A percentile compares a stretch with the other conserved stretches of the same genome.
Evolutionary conservation across 768 basidiomycete genomes (phyloP).

Genomic region (Crassisporium funariophilum): DNA sequence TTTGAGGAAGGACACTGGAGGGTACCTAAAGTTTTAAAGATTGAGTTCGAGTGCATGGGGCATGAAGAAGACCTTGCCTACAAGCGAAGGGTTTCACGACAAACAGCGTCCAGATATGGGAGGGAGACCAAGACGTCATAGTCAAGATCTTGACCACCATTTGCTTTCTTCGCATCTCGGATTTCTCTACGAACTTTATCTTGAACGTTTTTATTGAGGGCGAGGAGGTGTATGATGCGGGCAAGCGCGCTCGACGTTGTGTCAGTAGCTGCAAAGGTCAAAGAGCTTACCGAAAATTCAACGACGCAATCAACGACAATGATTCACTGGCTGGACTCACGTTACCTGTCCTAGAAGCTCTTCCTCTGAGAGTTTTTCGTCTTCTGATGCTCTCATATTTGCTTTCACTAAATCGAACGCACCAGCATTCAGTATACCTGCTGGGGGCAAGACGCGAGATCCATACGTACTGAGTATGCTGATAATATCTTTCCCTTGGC

Average conservation of each 20-base stretch:
- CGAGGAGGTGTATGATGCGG: constrained; percentile 37
- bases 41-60: neutral
- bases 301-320: neutral
- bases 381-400: constrained; percentile 32
- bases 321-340: constrained; percentile 10
- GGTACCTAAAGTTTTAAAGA: constrained; percentile 13
- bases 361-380: constrained; percentile 34
- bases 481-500: constrained; percentile 48
- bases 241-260: constrained; percentile 45
- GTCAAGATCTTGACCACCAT: constrained; percentile 24
- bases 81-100: constrained; percentile 43
- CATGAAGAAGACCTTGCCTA: constrained; percentile 13
- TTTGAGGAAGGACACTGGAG: constrained; percentile 18
- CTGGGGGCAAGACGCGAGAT: neutral
- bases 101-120: constrained; percentile 41
- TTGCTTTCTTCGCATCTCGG: constrained; percentile 21
- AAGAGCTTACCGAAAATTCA: constrained; percentile 15
- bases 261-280: constrained; percentile 44
- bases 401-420: constrained; percentile 34
- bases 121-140: constrained; percentile 41
- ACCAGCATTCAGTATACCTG: neutral
- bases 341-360: constrained; percentile 37
- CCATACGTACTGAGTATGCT: constrained; percentile 43
- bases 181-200: constrained; percentile 41
- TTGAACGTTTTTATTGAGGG: constrained; percentile 30